These are phyloP conservation scores for Claviceps spartinae DNA, from an alignment of 2,329 filamentous ascomycete species.

Conservation along the genomic window DNA sequence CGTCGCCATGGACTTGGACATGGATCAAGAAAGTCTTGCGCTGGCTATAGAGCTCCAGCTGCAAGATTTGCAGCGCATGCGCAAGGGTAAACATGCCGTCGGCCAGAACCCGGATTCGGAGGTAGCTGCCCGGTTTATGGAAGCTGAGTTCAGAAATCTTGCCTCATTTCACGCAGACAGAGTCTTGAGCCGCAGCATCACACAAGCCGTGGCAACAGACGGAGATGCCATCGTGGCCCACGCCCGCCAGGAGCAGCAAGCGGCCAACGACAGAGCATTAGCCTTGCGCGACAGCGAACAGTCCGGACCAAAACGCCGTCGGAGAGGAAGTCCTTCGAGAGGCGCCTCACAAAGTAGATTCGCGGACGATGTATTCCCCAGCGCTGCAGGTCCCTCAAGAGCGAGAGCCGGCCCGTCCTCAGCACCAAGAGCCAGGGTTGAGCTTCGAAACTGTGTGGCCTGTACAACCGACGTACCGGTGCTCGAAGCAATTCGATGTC, in stretches of 20 bases:
- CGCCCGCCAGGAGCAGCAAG: background rate
- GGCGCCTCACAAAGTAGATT: background rate
- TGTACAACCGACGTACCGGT: background rate
- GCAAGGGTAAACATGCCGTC: conserved; percentile 7
- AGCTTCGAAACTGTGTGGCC: background rate
- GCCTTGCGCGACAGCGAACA: no score
- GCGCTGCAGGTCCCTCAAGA: no score
- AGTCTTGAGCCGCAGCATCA: conserved; percentile 9
- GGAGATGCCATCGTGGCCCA: conserved; percentile 4
- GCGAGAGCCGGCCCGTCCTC: no score
- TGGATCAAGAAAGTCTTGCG: conserved; percentile 7
- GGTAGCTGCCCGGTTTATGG: conserved; percentile 5
- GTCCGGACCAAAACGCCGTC: no score
- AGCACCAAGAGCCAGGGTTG: no score
- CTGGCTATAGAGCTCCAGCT: conserved; percentile 10
- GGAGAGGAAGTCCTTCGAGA: background rate
- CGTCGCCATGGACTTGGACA: background rate
- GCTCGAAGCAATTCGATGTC: background rate
- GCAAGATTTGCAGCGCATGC: conserved; percentile 6
- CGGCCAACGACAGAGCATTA: background rate
- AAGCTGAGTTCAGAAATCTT: conserved; percentile 7
- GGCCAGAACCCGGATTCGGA: conserved; percentile 4
- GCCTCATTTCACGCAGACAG: conserved; percentile 5
- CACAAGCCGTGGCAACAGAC: conserved; percentile 7
- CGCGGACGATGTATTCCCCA: background rate